A percentile compares a stretch with the other conserved stretches of the same genome.
phyloP scores from a whole-genome alignment of 2,329 filamentous ascomycete species.

The Chrysoporthe deuterocubensis region DNA sequence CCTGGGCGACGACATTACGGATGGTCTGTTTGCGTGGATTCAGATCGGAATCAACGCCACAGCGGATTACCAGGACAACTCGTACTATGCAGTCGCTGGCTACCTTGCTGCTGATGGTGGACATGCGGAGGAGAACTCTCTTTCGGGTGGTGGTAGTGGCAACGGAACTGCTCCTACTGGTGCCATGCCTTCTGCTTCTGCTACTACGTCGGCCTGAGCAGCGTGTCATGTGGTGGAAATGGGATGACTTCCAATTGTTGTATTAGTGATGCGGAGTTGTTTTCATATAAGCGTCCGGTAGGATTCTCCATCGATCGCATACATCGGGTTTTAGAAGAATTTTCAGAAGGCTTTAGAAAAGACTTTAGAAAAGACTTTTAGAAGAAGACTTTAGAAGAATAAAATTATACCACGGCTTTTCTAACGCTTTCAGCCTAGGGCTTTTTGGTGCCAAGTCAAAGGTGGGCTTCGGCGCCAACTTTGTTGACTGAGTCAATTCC shows the following conservation, averaged over 20 bases:
- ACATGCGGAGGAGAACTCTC: slow-evolving; percentile 21
- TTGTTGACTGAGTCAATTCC: no score
- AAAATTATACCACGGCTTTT: no score
- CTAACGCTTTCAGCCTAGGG: no score
- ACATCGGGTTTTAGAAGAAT: no score
- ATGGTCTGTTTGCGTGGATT: slow-evolving; percentile 54
- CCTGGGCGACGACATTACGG: slow-evolving; percentile 51
- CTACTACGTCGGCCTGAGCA: slow-evolving; percentile 15
- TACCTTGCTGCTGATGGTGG: slow-evolving; percentile 25
- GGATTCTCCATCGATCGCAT: no score
- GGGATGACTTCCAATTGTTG: not conserved
- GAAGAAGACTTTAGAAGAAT: no score
- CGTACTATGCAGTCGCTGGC: slow-evolving; percentile 27
- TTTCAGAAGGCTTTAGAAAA: no score
- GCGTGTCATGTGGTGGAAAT: not conserved
- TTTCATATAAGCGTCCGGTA: no score
- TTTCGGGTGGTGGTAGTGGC: slow-evolving; percentile 10
- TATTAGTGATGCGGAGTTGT: not conserved
- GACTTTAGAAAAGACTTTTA: no score
- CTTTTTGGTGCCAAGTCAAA: no score
- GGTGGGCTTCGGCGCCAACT: no score
- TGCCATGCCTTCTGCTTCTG: slow-evolving; percentile 10
- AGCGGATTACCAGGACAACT: slow-evolving; percentile 33
- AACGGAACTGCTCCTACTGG: slow-evolving; percentile 23
- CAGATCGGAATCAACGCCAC: slow-evolving; percentile 50